phyloP scores from a whole-genome alignment of 495 filamentous ascomycete genomes.

The Staphylotrichum tortipilum region DNA sequence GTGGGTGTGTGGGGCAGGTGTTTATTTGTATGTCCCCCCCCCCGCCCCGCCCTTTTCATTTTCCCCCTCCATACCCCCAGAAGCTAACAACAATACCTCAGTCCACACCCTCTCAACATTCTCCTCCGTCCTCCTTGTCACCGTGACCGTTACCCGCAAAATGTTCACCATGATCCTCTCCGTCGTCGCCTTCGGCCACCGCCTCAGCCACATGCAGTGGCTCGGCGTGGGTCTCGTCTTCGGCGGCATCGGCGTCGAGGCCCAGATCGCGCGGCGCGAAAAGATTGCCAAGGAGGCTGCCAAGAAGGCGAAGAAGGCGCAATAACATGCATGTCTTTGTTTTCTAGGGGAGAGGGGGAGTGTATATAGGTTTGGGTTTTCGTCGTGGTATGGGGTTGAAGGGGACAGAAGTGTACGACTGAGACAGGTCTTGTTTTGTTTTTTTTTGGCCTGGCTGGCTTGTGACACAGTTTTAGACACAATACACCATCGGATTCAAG shows the following conservation, averaged over 20 bases:
- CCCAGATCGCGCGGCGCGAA: constrained; percentile 67
- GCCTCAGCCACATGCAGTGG: constrained; percentile 73
- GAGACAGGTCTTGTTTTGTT: no score
- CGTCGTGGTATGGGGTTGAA: not conserved
- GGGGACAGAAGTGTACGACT: no score
- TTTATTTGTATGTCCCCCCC: constrained; percentile 67
- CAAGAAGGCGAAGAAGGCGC: constrained; percentile 43
- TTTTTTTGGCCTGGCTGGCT: no score
- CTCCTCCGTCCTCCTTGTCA: constrained; percentile 84
- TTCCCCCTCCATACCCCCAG: not conserved
- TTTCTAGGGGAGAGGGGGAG: no score
- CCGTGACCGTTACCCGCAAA: constrained; percentile 93
- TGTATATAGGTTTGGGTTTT: not conserved
- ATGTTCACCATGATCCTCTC: constrained; percentile 98
- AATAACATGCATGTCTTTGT: constrained; percentile 6
- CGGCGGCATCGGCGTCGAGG: constrained; percentile 89
- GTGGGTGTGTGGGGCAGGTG: constrained; percentile 86
- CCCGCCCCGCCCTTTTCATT: not conserved
- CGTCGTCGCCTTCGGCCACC: constrained; percentile 90
- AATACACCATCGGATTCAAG: no score
- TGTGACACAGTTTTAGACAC: no score
- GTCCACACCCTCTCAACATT: constrained; percentile 90
- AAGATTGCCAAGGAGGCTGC: constrained; percentile 73
- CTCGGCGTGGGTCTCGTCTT: constrained; percentile 88
- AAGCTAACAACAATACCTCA: constrained; percentile 17